Base-by-base conservation (phyloP, 2,329 filamentous ascomycete species). In the Trichoderma atrobrunneum region DNA sequence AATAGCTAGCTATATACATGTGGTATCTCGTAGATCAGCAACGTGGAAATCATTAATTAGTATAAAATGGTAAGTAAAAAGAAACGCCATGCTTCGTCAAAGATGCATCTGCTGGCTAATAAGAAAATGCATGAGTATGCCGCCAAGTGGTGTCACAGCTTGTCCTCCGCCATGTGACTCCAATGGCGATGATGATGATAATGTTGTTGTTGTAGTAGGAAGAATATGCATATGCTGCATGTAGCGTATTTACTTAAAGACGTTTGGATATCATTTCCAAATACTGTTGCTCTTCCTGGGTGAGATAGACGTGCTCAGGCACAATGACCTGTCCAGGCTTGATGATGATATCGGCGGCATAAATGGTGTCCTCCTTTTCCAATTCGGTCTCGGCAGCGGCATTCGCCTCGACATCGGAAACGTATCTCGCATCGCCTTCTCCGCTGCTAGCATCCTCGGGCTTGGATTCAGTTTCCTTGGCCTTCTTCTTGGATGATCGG, bases 221-320 rank as follows among this genome's bases (percentile, higher is more conserved):
- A n/a, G 39, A 43, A 43, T 32, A 36, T 32, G 30, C 30, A 8
- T 32, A 21, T 70, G 14, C 28, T 77, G 30, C 3, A 21, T 7
- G n/a, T 51, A 1, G 7, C 39, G 8, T 54, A 39, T n/a, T 51
- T 7, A n/a, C 72, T 71, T 74, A 82, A 51, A 82, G 72, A 26
- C 81, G 75, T 48, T 79, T 79, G 61, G 79, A 78, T 72, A 84
- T 76, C 24, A 78, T 78, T 74, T 83, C 81, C 36, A 84, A 70
- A 12, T 81, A 67, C 64, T 80, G 76, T 24, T 77, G 70, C 75
- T 84, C 82, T 24, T 84, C 81, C 18, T 80, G 81, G 69, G 78
- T 81, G 24, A 84, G 76, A 56, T 77, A 81, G 73, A 83, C 74
- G 70, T 81, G 76, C 7, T 79, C 75, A 1, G 82, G 82, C 10